Evolutionary conservation across 768 basidiomycete genomes (phyloP).

Genomic region (Pleurotus pulmonarius): DNA sequence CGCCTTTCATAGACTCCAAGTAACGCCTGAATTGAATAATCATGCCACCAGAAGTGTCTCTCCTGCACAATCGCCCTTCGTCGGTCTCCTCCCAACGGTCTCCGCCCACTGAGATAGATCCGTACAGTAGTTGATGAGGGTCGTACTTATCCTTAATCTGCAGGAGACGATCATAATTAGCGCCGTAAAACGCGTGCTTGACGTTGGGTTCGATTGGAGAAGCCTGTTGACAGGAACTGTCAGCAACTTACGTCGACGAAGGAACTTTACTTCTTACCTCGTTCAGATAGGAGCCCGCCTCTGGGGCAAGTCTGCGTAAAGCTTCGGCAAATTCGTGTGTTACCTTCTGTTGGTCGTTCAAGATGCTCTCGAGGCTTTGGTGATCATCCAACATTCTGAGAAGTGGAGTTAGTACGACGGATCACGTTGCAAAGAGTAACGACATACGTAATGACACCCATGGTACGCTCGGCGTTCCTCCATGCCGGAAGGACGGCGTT

Average conservation of each 20-base stretch:
- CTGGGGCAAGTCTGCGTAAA: background rate
- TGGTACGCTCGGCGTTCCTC: constrained; percentile 2
- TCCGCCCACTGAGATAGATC: background rate
- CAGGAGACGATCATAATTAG: background rate
- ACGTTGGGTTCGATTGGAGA: background rate
- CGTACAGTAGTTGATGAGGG: background rate
- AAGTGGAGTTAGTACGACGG: no score
- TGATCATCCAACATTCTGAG: constrained; percentile 1
- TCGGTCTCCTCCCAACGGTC: background rate
- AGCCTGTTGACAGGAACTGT: background rate
- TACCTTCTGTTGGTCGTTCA: background rate
- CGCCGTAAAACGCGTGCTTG: constrained; percentile 3
- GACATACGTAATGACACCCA: background rate
- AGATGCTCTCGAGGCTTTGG: background rate
- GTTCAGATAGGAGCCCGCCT: background rate
- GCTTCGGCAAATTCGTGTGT: constrained; percentile 2
- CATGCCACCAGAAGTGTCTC: background rate
- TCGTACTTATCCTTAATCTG: constrained; percentile 1
- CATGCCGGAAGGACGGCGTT: background rate
- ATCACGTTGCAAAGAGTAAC: background rate
- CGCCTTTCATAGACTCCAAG: background rate
- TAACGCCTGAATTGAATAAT: background rate
- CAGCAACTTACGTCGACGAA: background rate
- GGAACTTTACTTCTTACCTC: background rate
- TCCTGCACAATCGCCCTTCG: background rate